Evolutionary conservation across 805 yeast genomes (phyloP), one percentile per base, ranked within the genome.

Genomic region (Wickerhamiella azyma): DNA sequence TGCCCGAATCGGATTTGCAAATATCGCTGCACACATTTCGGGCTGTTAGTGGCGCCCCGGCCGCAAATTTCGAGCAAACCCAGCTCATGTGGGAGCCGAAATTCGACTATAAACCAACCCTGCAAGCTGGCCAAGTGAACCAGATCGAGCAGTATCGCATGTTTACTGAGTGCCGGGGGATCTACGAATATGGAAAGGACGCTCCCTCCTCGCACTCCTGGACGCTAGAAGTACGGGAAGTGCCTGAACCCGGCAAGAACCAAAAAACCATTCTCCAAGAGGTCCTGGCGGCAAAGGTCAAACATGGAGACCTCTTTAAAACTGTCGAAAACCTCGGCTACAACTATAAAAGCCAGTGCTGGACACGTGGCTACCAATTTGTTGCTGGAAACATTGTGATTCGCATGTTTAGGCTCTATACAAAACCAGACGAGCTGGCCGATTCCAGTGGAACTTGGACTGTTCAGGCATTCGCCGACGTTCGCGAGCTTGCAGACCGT

Each of bases 261-360:
- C 50, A 48, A 26, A 71, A 73, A 59, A 79, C 72, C 46, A 72
- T 70, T 19, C 76, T 73, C 49, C 94, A 85, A 59, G 73, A 83
- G 14, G 70, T 84, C 10, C 69, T 79, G 50, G 85, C 80, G 56
- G 60, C 75, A 13, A 55, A 59, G 13, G 52, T 74, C 6, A 63
- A 9, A 26, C 58, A 46, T 51, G 62, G 50, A 53, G 65, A 46
- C 67, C 57, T 59, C 55, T 69, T 47, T 11, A 46, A 47, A 6
- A 66, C 72, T 21, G 54, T 86, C 48, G 72, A 69, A 39, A 81
- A 76, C 43, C 64, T 88, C 42, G 95, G 95, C 0, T 86, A 84
- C 64, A 71, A 70, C 46, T 70, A 72, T 26, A 76, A 77, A 41
- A 72, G 70, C 43, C 79, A 75, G 55, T 81, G 69, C 60, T 74